Evolutionary conservation across 306 rosid genomes (phyloP), one percentile per base, ranked within the genome.

Genomic region (Hippophae tibetana): DNA sequence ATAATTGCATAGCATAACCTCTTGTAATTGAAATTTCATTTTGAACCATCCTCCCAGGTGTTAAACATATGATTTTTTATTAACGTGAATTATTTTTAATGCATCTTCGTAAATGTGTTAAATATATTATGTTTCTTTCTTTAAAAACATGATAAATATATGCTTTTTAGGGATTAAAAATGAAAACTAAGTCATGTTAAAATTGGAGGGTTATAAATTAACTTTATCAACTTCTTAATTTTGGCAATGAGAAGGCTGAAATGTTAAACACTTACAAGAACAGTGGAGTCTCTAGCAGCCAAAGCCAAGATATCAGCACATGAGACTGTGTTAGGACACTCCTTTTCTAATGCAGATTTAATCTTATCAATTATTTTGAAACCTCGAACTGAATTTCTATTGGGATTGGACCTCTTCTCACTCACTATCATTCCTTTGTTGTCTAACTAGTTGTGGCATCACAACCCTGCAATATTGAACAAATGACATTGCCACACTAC

Each of bases 261-360:
- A 3, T 42, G 38, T 26, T 52, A 11, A 59, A 69, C 9, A 73
- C 85, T 67, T 61, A 92, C 96, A 26, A 83, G 73, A 59, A 78
- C 88, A 61, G 95, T 86, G 12, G 95, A 88, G 62, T 92, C 96
- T 80, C 95, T 85, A 5, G 96, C 99, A 67, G 83, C 85, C 7
- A 88, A 50, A 63, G 99, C 81, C 68, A 88, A 47, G 53, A 92
- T 76, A 65, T 92, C 99, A 65, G 99, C 99, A 73, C 99, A 85
- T 52, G 96, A 92, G 18, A 92, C 95, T 5, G 78, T 82, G 23
- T 67, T 72, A 52, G 96, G 99, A 50, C 96, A 92, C 69, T 67
- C 77, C 62, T 70, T 76, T 71, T 92, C 99, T 10, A 88, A 5
- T 9, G 86, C 82, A 25, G 79, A 78, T 72, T 92, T 92, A 43